Evolutionary conservation across 2,329 filamentous ascomycete species (phyloP), one percentile per base, ranked within the genome.

Genomic region (Pseudogymnoascus sp.): DNA sequence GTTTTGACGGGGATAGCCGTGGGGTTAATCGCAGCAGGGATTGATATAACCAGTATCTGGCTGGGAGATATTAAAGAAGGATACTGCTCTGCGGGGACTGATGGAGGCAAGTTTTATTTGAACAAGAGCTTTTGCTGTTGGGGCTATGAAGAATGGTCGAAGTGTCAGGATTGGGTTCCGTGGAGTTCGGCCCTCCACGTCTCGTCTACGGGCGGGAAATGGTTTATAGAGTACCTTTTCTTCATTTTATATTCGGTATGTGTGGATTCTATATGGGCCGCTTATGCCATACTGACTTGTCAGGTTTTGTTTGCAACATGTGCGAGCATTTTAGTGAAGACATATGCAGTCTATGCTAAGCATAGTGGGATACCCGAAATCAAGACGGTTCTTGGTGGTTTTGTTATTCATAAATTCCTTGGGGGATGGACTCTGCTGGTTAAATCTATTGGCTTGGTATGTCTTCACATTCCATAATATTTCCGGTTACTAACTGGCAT

Each of bases 341-440:
- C 88, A 68, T 97, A 92, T 74, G 91, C 90, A 22, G 80, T 89
- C 4, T 90, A 96, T 74, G 93, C 93, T 57, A 93, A 89, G 72
- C 93, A 97, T 71, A 96, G 91, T 72, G 93, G 93, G 75, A 97
- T 99, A 67, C 91, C 93, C 5, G 93, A 99, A 77, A 95, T 99
- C 75, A 99, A 99, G 79, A 97, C 92, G 2, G 84, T 99, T 7
- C 77, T 99, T 60, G 93, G 93, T 39, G 93, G 93, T 5, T 97
- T 97, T 72, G 87, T 99, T 33, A 97, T 99, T 64, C 83, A 87
- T 63, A 84, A 87, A 62, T 96, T 97, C 69, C 79, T 97, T 70
- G 90, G 92, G 8, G 80, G 80, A 33, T 97, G 92, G 92, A 97
- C 93, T 1, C 77, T 97, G 70, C 74, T 90, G 30, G 91, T 91